Evolutionary conservation across 352 stramenopile genomes (phyloP).

Genomic region (Pythium rishiriense): DNA sequence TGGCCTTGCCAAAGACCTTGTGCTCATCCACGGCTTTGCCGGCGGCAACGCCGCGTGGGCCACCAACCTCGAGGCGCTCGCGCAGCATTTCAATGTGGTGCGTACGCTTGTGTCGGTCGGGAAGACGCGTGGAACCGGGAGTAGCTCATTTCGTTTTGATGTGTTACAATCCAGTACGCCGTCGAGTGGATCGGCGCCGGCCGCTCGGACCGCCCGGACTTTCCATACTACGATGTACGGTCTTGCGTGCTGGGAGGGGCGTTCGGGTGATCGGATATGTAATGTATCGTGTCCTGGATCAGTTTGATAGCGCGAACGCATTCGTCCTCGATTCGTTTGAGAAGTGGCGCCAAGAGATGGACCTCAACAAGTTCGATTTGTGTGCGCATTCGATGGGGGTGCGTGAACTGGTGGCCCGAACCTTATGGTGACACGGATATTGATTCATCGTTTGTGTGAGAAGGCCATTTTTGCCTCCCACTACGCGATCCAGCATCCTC

Average conservation of each 20-base stretch:
- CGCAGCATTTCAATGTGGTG: slow-evolving; percentile 86
- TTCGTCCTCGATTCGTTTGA: slow-evolving; percentile 75
- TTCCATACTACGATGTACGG: slow-evolving; percentile 66
- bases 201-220: slow-evolving; percentile 77
- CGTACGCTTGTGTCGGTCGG: slow-evolving; percentile 5
- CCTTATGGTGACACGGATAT: too few species aligned
- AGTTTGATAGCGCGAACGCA: slow-evolving; percentile 80
- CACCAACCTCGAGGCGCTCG: slow-evolving; percentile 72
- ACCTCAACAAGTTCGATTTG: slow-evolving; percentile 70
- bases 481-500: slow-evolving; percentile 62
- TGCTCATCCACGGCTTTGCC: slow-evolving; percentile 81
- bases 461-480: slow-evolving; percentile 84
- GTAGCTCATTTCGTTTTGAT: slow-evolving; percentile 1
- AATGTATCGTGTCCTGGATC: background rate
- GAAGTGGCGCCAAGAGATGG: slow-evolving; percentile 73
- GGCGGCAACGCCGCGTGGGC: slow-evolving; percentile 82
- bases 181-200: slow-evolving; percentile 85
- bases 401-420: slow-evolving; percentile 5
- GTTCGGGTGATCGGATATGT: background rate
- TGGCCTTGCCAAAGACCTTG: slow-evolving; percentile 58
- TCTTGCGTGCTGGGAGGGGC: background rate
- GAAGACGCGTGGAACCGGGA: background rate
- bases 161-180: slow-evolving; percentile 52
- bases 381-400: slow-evolving; percentile 84
- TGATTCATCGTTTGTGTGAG: background rate